Evolutionary conservation across 2,329 filamentous ascomycete genomes (phyloP), one percentile per base, ranked within the genome.

Genomic region (Epichloe baconii): DNA sequence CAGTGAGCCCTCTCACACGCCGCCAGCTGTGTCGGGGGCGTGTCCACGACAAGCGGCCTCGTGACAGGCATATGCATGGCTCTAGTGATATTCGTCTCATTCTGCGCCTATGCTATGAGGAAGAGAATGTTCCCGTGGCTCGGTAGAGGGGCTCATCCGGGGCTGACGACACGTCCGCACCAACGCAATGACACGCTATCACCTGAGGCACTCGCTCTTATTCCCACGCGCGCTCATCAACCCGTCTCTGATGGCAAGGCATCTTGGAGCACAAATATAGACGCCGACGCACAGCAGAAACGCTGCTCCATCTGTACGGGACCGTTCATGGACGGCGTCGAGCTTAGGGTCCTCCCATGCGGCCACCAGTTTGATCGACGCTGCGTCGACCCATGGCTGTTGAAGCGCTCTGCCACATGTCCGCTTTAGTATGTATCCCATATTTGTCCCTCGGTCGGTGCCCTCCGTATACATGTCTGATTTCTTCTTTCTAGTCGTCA

Each of bases 351-450:
- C 17, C 40, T 53, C 3, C 40, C 47, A 12, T 53, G 51, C 10
- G 51, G 51, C 3, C 51, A 53, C 40, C 44, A 36, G 21, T 50
- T 50, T 23, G 48, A 53, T 26, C 37, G 35, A 31, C 12, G 21
- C 35, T 53, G 51, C 44, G 31, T 50, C 40, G 51, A 53, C 14
- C 48, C 51, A 15, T 50, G 51, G 51, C 35, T 50, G 2, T 26
- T 44, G 21, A 44, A 23, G 21, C 48, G 35, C 26, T 47, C 51
- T 19, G 44, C 48, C 4, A 50, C 51, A 14, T 53, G 51, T 44
- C 51, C 51, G 5, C 40, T 53, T 1, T 53, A 48, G 51, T 53
- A 36, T 34, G 47, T 11, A 37, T 7, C 11, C 31, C 31, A 10
- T 31, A 8, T 31, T 31, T 31, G 31, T 31, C 8, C 1, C 31